Evolutionary conservation across 164 flowering plant genomes (phyloP).

Genomic region (Kalanchoe fedtschenkoi): DNA sequence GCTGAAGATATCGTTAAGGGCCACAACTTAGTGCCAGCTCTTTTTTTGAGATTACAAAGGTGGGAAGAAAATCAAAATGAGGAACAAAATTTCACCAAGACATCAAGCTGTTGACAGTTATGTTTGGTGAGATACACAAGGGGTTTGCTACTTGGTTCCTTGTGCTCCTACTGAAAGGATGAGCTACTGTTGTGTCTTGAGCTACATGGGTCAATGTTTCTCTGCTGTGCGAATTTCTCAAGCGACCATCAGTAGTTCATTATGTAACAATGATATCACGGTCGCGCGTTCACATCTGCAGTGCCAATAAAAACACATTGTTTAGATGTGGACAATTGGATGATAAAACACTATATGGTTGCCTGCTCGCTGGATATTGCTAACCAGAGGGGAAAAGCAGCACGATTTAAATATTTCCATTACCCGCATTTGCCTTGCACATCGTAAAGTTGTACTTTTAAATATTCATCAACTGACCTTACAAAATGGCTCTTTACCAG

Average conservation of each 20-base stretch:
- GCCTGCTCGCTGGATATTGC: too few species aligned
- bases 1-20: too few species aligned
- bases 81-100: not conserved
- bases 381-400: too few species aligned
- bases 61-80: too few species aligned
- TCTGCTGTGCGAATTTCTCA: not conserved
- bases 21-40: too few species aligned
- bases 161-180: not conserved
- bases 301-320: not conserved
- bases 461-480: not conserved
- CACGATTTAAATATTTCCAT: not conserved
- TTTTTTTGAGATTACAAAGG: too few species aligned
- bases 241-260: not conserved
- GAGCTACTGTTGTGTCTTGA: not conserved
- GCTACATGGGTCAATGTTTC: not conserved
- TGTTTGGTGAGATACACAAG: not conserved
- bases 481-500: not conserved
- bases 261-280: not conserved
- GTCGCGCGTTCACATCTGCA: not conserved
- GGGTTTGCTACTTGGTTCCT: not conserved
- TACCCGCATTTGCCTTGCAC: not conserved
- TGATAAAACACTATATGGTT: too few species aligned
- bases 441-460: not conserved
- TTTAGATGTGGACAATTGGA: not conserved
- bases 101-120: not conserved